Conservation (phyloP, 768 basidiomycete genomes). For the Lactarius sanguifluus region DNA sequence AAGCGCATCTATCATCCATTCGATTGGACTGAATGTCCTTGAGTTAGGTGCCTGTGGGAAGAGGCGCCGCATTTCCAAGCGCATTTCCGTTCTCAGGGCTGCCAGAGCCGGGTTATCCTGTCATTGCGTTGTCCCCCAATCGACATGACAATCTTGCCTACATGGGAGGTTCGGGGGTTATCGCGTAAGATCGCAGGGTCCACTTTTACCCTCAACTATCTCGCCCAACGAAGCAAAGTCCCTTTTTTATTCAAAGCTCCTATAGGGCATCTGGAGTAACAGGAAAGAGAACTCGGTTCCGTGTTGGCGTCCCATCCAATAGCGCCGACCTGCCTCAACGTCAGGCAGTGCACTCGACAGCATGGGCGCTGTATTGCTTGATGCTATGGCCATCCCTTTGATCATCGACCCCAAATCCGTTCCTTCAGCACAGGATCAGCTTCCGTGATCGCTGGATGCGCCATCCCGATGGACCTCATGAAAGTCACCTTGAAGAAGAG, state of each 20-base stretch:
- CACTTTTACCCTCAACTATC: constrained; percentile 5
- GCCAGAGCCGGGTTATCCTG: constrained; percentile 32
- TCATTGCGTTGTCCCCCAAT: constrained; percentile 36
- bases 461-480: background rate
- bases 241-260: constrained; percentile 29
- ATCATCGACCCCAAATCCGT: constrained; percentile 29
- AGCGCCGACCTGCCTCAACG: constrained; percentile 35
- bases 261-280: constrained; percentile 37
- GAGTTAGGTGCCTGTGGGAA: constrained; percentile 33
- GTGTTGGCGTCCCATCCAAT: constrained; percentile 36
- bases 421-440: constrained; percentile 10
- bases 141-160: constrained; percentile 9
- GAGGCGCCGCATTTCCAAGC: constrained; percentile 32
- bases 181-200: constrained; percentile 30
- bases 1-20: constrained; percentile 28
- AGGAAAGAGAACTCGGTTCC: constrained; percentile 33
- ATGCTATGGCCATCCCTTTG: constrained; percentile 10
- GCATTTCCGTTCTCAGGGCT: constrained; percentile 36
- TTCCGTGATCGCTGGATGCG: background rate
- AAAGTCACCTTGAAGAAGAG: constrained; percentile 8
- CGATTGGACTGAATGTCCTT: background rate
- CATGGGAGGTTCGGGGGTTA: constrained; percentile 10
- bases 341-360: constrained; percentile 34
- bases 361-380: constrained; percentile 26
- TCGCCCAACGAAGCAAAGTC: background rate